These are phyloP conservation scores for Oehlia diaphana DNA, from an alignment of 192 early-diverging fungal species.

Conservation along the genomic window DNA sequence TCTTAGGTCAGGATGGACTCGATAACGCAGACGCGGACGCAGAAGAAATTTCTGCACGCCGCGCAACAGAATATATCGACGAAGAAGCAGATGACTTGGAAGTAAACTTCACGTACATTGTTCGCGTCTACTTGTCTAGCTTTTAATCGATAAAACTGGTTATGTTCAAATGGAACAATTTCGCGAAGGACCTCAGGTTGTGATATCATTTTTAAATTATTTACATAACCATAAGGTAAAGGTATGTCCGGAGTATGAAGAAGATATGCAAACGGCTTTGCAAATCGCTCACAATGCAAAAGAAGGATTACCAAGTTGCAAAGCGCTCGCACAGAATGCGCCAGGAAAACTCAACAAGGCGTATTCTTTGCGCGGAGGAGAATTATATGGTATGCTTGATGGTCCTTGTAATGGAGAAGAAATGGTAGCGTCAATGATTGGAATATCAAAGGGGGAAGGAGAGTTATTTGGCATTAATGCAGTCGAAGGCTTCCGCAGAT, in stretches of 20 bases:
- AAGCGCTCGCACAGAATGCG: constrained; percentile 35
- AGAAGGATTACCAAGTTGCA: constrained; percentile 49
- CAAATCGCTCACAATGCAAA: constrained; percentile 43
- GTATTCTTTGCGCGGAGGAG: constrained; percentile 46
- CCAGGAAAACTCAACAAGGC: constrained; percentile 57
- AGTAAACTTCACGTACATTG: constrained; percentile 45
- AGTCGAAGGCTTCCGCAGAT: neutral
- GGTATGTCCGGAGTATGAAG: constrained; percentile 51
- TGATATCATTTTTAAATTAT: constrained; percentile 52
- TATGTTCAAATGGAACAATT: constrained; percentile 54
- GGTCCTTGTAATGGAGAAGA: constrained; percentile 26
- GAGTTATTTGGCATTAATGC: neutral
- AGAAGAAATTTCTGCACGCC: constrained; percentile 39
- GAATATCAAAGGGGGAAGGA: constrained; percentile 19
- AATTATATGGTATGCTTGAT: constrained; percentile 39
- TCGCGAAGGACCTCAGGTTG: constrained; percentile 39
- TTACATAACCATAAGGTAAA: constrained; percentile 48
- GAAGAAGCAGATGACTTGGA: constrained; percentile 41
- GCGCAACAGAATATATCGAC: constrained; percentile 41
- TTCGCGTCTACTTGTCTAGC: constrained; percentile 52
- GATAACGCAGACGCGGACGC: constrained; percentile 45
- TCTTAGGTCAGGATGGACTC: constrained; percentile 41
- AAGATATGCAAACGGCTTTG: constrained; percentile 49
- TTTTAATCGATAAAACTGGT: constrained; percentile 44
- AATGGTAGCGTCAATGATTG: constrained; percentile 25